phyloP scores from a whole-genome alignment of 768 basidiomycete species.

The Paxillus rubicundulus region DNA sequence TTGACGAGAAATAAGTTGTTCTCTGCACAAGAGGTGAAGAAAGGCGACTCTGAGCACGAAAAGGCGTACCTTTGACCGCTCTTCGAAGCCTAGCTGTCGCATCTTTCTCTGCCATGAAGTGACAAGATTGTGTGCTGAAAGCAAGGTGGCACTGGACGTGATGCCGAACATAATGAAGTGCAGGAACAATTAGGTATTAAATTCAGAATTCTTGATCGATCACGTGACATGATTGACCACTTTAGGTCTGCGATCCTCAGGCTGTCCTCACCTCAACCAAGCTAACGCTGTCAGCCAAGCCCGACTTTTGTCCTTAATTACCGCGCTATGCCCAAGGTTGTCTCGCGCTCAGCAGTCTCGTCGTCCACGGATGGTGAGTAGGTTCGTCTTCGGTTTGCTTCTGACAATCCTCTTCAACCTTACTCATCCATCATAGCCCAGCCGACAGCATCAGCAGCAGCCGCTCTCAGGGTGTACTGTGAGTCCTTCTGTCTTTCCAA shows the following conservation, averaged over 20 bases:
- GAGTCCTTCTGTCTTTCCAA: slow-evolving; percentile 29
- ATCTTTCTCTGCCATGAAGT: slow-evolving; percentile 79
- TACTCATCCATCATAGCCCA: slow-evolving; percentile 46
- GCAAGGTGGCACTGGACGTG: slow-evolving; percentile 11
- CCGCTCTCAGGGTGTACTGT: slow-evolving; percentile 83
- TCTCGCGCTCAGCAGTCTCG: slow-evolving; percentile 85
- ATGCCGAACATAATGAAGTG: slow-evolving; percentile 20
- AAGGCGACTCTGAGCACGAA: background rate
- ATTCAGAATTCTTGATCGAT: slow-evolving; percentile 13
- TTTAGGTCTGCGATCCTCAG: background rate
- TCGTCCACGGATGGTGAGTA: slow-evolving; percentile 79
- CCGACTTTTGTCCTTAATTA: background rate
- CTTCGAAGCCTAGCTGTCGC: slow-evolving; percentile 68
- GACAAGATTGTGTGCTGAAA: slow-evolving; percentile 20
- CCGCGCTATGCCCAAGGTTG: slow-evolving; percentile 80
- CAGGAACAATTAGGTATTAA: slow-evolving; percentile 25
- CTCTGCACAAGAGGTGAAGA: slow-evolving; percentile 49
- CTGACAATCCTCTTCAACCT: background rate
- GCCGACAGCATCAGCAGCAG: slow-evolving; percentile 75
- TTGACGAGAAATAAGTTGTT: slow-evolving; percentile 93
- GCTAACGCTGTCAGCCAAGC: background rate
- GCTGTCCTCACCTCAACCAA: slow-evolving; percentile 1
- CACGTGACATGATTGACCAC: slow-evolving; percentile 24
- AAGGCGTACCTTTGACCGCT: slow-evolving; percentile 67
- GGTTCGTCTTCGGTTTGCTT: background rate